Base-by-base conservation (phyloP, 2,329 filamentous ascomycete species). In the Hortaea sp. region DNA sequence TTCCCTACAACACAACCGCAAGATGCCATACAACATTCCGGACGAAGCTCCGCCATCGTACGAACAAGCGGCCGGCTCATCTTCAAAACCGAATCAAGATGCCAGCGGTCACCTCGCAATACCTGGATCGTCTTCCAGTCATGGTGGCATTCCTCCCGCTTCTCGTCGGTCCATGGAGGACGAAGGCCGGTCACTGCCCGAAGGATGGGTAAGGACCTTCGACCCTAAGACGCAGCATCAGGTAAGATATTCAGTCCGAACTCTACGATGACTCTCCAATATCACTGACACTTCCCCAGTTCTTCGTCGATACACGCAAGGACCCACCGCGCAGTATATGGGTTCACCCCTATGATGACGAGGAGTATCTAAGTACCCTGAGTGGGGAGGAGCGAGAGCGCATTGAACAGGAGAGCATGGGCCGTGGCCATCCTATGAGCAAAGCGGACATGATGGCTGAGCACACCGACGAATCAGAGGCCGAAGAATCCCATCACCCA, bases 291-390 rank as follows among this genome's bases (percentile, higher is more conserved):
- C 20, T 20, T 20, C 20, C 20, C 20, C 77, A 81, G 55, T 82
- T 79, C 71, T 81, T 78, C 62, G 77, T 81, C 55, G 74, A 81
- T 61, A 81, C 76, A 1, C 70, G 56, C 29, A 61, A 66, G 29
- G 62, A 71, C 9, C 77, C 77, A 0, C 76, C 77, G 0, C 71
- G 75, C 41, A 74, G 72, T 47, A 79, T 77, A 53, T 81, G 78
- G 78, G 69, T 72, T 39, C 78, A 81, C 56, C 78, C 78, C 0
- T 75, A 79, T 59, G 78, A 81, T 55, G 78, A 80, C 55, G 69
- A 74, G 1, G 53, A 70, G 43, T 80, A 73, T 57, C 63, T 81
- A 28, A 56, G 56, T 29, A 70, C 69, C 0, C 65, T 81, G 0
- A 59, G 69, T 0, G 59, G 67, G 0, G 62, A 69, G 42, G 75